Base-by-base conservation (phyloP, 2,329 filamentous ascomycete genomes). In the Ophiostoma fasciatum region DNA sequence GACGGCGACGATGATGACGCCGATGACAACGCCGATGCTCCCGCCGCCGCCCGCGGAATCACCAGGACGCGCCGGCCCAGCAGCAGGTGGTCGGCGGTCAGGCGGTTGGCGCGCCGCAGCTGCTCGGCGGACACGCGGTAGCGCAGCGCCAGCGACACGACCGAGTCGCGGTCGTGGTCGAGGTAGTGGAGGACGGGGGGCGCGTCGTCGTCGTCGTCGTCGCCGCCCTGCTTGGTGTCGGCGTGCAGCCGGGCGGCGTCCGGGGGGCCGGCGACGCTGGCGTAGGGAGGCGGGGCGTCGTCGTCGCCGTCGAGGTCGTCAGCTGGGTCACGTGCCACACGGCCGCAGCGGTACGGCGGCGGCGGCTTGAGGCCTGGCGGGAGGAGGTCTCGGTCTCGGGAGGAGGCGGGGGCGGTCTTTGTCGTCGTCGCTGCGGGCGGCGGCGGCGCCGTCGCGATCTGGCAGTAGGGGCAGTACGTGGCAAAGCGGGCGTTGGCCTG, bases 141-240 rank as follows among this genome's bases (percentile, higher is more conserved):
- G 18, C 73, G 68, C 7, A 90, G 61, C 1, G 79, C 78, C 13
- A 90, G 59, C 2, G 78, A 80, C 15, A 62, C 48, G 45, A 88
- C 59, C 9, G 68, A 76, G 51, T 90, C 82, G 42, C 68, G 63
- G n/a, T 61, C 57, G 39, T 80, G 76, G 48, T 81, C 64, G 33
- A 90, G 61, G 54, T 84, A 84, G 53, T 90, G 82, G 12, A 87
- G 59, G 3, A 74, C 73, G 53, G 85, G 79, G 39, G 71, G 64
- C n/a, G 49, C 45, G 43, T 51, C 51, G 37, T 28, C 17, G 42
- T 18, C n/a, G n/a, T 8, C 21, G 27, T 45, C 28, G 17, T 20
- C 15, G 8, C 23, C 23, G 11, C 5, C 27, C 15, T 19, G 14
- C 8, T 29, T 10, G 15, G 11, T 4, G 14, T 17, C 10, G 14